These are phyloP conservation scores for Trametes sanguinea DNA, from an alignment of 768 basidiomycete genomes.

Conservation along the genomic window DNA sequence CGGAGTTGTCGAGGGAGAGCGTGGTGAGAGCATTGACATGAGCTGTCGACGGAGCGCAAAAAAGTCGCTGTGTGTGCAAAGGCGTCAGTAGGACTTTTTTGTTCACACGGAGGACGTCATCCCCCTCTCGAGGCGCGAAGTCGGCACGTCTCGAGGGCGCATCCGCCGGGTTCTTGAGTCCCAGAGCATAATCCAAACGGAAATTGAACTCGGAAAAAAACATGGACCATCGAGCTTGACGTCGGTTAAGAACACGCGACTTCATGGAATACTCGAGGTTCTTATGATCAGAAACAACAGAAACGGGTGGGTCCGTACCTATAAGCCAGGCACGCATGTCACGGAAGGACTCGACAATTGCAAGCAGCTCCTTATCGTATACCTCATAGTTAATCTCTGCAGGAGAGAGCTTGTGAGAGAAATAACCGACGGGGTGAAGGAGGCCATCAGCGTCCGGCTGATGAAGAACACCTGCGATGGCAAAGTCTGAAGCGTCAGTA, in stretches of 20 bases:
- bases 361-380: conserved; percentile 51
- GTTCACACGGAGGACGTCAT: conserved; percentile 20
- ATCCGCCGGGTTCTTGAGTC: conserved; percentile 26
- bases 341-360: conserved; percentile 43
- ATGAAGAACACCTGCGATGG: conserved; percentile 21
- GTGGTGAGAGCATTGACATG: conserved; percentile 18
- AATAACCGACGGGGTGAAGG: conserved; percentile 42
- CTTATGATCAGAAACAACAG: conserved; percentile 33
- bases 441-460: conserved; percentile 12
- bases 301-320: conserved; percentile 20
- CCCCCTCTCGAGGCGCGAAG: conserved; percentile 28
- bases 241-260: conserved; percentile 39
- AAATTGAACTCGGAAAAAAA: conserved; percentile 37
- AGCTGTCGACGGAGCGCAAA: not conserved
- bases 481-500: too few species aligned
- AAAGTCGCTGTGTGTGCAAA: conserved; percentile 11
- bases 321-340: conserved; percentile 35
- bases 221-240: too few species aligned
- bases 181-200: conserved; percentile 34
- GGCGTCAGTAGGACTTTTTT: conserved; percentile 17
- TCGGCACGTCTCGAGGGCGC: conserved; percentile 29
- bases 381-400: too few species aligned
- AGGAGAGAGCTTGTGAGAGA: conserved; percentile 43
- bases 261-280: conserved; percentile 45
- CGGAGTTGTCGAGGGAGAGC: conserved; percentile 26